Evolutionary conservation across 371 early-diverging fungal species (phyloP).

Genomic region (Synchytrium microbalum): DNA sequence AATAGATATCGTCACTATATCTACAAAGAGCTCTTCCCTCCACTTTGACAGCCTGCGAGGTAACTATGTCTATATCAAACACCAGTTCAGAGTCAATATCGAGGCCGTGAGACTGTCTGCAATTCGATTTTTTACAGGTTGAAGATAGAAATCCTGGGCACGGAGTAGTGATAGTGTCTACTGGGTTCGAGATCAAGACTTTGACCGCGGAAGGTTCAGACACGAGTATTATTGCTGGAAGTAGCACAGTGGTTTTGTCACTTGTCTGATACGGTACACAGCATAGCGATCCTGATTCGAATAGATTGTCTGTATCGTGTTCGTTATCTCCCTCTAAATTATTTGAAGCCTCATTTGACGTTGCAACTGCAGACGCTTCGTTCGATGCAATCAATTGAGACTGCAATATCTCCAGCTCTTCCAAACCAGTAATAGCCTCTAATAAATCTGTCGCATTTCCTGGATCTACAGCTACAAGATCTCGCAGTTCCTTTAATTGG

Average conservation of each 20-base stretch:
- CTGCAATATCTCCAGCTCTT: background rate
- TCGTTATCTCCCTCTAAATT: too few relatives aligned
- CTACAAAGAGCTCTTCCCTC: background rate
- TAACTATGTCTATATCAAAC: background rate
- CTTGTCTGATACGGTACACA: background rate
- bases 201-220: background rate
- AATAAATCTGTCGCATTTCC: background rate
- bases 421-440: background rate
- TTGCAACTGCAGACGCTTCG: too few relatives aligned
- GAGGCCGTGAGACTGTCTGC: conserved; percentile 1
- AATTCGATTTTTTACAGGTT: background rate
- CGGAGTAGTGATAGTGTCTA: background rate
- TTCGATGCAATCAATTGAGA: too few relatives aligned
- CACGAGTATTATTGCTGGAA: background rate
- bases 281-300: background rate
- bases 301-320: too few relatives aligned
- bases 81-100: background rate
- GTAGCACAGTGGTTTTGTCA: background rate
- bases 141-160: conserved; percentile 1
- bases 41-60: background rate
- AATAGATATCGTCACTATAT: conserved; percentile 4
- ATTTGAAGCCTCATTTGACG: too few relatives aligned
- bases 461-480: background rate
- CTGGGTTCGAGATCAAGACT: conserved; percentile 3
- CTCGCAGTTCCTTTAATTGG: background rate